Conservation (phyloP, 345 rosid genomes). For the Sisymbrium irio region DNA sequence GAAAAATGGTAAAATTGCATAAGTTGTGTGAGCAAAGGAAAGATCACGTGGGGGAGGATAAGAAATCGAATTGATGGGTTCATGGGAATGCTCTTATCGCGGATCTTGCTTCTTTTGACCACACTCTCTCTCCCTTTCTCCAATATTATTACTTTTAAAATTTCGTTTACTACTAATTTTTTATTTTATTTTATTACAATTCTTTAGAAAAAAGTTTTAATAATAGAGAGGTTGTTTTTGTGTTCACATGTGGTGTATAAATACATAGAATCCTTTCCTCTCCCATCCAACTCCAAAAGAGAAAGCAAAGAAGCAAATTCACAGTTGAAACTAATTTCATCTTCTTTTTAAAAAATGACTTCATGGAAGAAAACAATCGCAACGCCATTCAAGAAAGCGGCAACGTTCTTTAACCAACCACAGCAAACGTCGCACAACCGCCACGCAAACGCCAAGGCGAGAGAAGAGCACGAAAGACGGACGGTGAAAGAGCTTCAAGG, state of each 20-base stretch:
- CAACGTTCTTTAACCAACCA: conserved; percentile 67
- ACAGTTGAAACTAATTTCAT: not conserved
- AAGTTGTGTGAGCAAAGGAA: conserved; percentile 18
- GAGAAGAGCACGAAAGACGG: conserved; percentile 49
- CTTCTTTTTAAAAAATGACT: conserved; percentile 34
- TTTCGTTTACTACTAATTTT: not conserved
- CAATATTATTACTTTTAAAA: conserved; percentile 2
- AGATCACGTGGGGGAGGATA: conserved; percentile 39
- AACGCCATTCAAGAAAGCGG: conserved; percentile 77
- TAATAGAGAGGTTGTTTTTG: not conserved
- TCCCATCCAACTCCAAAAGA: conserved; percentile 14
- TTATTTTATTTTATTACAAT: not conserved
- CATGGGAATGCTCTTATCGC: conserved; percentile 57
- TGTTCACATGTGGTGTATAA: conserved; percentile 36
- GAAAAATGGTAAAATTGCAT: conserved; percentile 5
- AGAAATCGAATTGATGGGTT: conserved; percentile 42
- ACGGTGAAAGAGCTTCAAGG: conserved; percentile 65
- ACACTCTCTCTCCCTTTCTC: conserved; percentile 15
- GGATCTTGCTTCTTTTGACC: conserved; percentile 68
- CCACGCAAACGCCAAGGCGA: conserved; percentile 29
- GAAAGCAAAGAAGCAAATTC: not conserved
- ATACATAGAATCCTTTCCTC: conserved; percentile 18
- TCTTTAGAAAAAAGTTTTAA: not conserved
- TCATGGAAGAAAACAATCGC: conserved; percentile 87
- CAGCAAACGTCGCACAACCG: conserved; percentile 43